Base-by-base conservation (phyloP, 441 rosid genomes). In the Codiaeum variegatum region DNA sequence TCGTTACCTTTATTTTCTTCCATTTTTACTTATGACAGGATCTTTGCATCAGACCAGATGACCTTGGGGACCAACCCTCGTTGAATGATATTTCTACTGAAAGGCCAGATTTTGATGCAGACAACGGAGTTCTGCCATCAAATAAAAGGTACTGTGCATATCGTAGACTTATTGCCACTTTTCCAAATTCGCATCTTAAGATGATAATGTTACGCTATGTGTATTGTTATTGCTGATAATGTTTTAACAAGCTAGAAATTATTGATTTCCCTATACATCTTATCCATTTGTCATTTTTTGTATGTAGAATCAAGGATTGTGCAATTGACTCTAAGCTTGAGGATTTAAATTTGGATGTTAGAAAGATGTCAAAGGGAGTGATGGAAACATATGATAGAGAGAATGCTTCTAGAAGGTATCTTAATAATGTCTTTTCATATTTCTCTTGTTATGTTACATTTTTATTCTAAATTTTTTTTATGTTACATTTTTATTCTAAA, bases 321-420 rank as follows among this genome's bases (percentile, higher is more conserved):
- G 81, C 84, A 19, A 69, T 74, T 80, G 89, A 85, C 70, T 84
- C 88, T 77, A 88, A 86, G 90, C 91, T 90, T 0, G 90, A 83
- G 88, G 89, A 85, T 81, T 84, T 88, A 62, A 90, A 85, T 83
- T 84, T 90, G 89, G 90, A 87, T 75, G 91, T 86, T 66, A 77
- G 82, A 77, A 86, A 85, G 85, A 80, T 75, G 66, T 73, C 82
- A 46, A 79, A 76, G 62, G 81, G 73, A 51, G 49, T 72, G 66
- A 85, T 73, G 44, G 85, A 83, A 68, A 78, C 64, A 71, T 71
- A 71, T 79, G 70, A 68, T 23, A 54, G 61, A 10, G 86, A 80
- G 52, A 76, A 78, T 61, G 69, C 67, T 49, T 76, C 81, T 4
- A 75, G 79, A 83, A 83, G 96, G 96, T 90, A 86, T 65, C 61